phyloP scores from a whole-genome alignment of 1,284 basidiomycete genomes.

The Ceratobasidium sp. region DNA sequence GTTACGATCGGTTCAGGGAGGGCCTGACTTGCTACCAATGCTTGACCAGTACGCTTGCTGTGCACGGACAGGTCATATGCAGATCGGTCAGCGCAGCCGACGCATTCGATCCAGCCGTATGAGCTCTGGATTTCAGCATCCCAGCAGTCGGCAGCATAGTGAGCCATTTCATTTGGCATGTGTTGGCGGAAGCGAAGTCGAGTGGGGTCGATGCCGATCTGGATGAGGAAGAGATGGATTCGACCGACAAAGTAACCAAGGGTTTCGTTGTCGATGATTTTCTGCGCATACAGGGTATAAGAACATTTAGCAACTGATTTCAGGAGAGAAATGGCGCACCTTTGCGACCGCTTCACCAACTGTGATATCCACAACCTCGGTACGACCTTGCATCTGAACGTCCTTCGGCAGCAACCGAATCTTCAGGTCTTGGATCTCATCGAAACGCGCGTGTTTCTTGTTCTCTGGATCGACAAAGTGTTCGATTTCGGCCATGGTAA shows the following conservation, averaged over 20 bases:
- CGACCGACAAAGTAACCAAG: slow-evolving; percentile 97
- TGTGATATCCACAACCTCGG: slow-evolving; percentile 69
- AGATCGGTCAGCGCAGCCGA: slow-evolving; percentile 98
- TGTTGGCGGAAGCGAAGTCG: slow-evolving; percentile 89
- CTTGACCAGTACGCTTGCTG: slow-evolving; percentile 66
- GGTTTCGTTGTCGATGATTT: slow-evolving; percentile 95
- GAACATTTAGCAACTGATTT: not conserved
- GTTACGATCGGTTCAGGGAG: slow-evolving; percentile 81
- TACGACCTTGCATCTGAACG: slow-evolving; percentile 80
- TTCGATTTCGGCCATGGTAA: slow-evolving; percentile 99
- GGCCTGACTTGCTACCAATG: slow-evolving; percentile 82
- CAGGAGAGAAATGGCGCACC: not conserved
- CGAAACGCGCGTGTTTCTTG: slow-evolving; percentile 88
- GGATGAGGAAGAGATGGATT: slow-evolving; percentile 88
- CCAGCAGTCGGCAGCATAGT: slow-evolving; percentile 99
- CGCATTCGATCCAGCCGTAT: slow-evolving; percentile 98
- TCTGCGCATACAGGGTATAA: slow-evolving; percentile 50
- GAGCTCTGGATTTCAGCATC: slow-evolving; percentile 97
- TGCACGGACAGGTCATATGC: slow-evolving; percentile 87
- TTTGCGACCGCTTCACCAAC: slow-evolving; percentile 87
- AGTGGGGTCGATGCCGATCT: slow-evolving; percentile 89
- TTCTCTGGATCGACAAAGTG: slow-evolving; percentile 97
- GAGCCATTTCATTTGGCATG: slow-evolving; percentile 90
- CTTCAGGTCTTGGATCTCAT: slow-evolving; percentile 77
- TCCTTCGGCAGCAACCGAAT: slow-evolving; percentile 84